phyloP scores from a whole-genome alignment of 2,329 filamentous ascomycete genomes.

The Cryphonectria radicalis region DNA sequence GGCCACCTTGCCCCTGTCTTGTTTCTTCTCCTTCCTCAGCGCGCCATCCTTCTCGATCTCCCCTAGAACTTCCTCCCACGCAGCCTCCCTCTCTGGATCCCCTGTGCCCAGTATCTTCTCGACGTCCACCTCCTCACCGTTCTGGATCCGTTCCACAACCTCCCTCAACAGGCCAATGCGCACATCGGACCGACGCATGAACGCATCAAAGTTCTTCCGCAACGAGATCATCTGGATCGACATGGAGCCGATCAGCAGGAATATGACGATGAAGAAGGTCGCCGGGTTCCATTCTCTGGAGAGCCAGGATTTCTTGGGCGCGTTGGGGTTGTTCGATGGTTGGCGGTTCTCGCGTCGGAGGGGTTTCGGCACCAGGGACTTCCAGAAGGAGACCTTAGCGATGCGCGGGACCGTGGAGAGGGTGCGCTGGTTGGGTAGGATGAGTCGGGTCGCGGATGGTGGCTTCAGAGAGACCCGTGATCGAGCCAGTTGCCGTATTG shows the following conservation, averaged over 20 bases:
- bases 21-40: slow-evolving; percentile 51
- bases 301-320: slow-evolving; percentile 45
- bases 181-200: slow-evolving; percentile 75
- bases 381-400: slow-evolving; percentile 64
- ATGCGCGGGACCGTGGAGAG: slow-evolving; percentile 36
- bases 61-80: slow-evolving; percentile 82
- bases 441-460: neutral
- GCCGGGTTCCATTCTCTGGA: slow-evolving; percentile 77
- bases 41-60: slow-evolving; percentile 69
- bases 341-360: slow-evolving; percentile 50
- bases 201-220: slow-evolving; percentile 74
- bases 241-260: slow-evolving; percentile 89
- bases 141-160: slow-evolving; percentile 71
- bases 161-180: slow-evolving; percentile 78
- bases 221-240: slow-evolving; percentile 89
- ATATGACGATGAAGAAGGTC: slow-evolving; percentile 81
- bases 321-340: slow-evolving; percentile 42
- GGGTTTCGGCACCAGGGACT: slow-evolving; percentile 70
- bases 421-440: slow-evolving; percentile 16
- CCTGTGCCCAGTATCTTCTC: slow-evolving; percentile 81
- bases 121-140: slow-evolving; percentile 81
- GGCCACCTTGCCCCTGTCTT: slow-evolving; percentile 43
- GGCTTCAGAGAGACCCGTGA: slow-evolving; percentile 4
- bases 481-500: slow-evolving; percentile 11
- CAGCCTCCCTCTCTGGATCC: slow-evolving; percentile 72